Conservation (phyloP, 805 yeast genomes). For the Martiniozyma abietophila region DNA sequence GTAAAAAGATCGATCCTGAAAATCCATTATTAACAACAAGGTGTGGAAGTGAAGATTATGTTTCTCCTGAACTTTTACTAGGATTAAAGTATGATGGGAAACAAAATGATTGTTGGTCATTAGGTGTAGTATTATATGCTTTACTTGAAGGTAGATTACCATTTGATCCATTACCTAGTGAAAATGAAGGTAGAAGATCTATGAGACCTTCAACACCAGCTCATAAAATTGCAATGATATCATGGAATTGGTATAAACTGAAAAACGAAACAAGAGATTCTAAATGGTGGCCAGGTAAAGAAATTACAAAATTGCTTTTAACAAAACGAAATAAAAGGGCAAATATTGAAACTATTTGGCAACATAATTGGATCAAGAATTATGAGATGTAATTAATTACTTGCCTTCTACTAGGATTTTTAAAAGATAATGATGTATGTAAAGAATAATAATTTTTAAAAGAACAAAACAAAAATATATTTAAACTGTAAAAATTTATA, state of each 20-base stretch:
- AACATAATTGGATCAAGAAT: conserved; percentile 27
- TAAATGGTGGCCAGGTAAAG: conserved; percentile 31
- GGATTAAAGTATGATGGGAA: conserved; percentile 90
- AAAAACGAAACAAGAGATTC: conserved; percentile 22
- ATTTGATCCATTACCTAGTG: conserved; percentile 73
- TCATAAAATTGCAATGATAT: conserved; percentile 85
- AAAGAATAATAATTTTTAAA: background rate
- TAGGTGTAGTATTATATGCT: conserved; percentile 85
- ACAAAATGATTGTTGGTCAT: conserved; percentile 88
- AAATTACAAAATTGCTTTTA: conserved; percentile 41
- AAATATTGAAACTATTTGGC: conserved; percentile 6
- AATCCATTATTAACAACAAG: conserved; percentile 68
- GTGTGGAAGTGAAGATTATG: conserved; percentile 96
- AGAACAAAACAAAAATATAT: conserved; percentile 2
- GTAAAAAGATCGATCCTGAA: conserved; percentile 53
- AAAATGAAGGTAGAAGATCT: conserved; percentile 33
- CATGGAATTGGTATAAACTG: conserved; percentile 75
- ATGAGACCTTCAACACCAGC: conserved; percentile 52
- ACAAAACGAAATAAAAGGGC: conserved; percentile 31
- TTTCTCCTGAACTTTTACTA: conserved; percentile 86
- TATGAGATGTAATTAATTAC: background rate
- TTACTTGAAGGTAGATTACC: conserved; percentile 82
- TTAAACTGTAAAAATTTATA: background rate
- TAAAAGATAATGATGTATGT: conserved; percentile 1
- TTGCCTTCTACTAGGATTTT: background rate